phyloP scores from a whole-genome alignment of 2,329 filamentous ascomycete genomes.

The Tothia fuscella region DNA sequence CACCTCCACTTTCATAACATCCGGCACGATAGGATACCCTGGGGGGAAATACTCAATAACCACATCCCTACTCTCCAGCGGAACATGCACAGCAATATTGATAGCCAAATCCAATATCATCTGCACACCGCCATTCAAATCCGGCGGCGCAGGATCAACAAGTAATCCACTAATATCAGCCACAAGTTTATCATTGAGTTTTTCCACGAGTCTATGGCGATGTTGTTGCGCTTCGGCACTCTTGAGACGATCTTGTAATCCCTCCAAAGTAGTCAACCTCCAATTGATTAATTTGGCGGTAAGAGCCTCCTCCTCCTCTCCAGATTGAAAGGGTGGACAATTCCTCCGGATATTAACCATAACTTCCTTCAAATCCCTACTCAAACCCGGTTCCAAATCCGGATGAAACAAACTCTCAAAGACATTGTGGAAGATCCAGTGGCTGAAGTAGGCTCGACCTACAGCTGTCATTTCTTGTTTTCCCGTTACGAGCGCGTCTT shows the following conservation, averaged over 20 bases:
- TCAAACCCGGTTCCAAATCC: slow-evolving; percentile 63
- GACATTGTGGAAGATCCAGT: slow-evolving; percentile 83
- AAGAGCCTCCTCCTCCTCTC: slow-evolving; percentile 81
- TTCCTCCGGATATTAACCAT: slow-evolving; percentile 60
- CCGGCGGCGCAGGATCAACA: slow-evolving; percentile 61
- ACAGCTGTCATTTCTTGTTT: slow-evolving; percentile 98
- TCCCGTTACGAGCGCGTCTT: slow-evolving; percentile 72
- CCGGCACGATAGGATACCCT: slow-evolving; percentile 54
- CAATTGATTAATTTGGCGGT: slow-evolving; percentile 81
- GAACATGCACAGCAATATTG: slow-evolving; percentile 73
- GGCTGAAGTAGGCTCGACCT: slow-evolving; percentile 75
- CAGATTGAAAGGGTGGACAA: slow-evolving; percentile 59
- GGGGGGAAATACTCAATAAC: slow-evolving; percentile 76
- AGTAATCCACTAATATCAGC: slow-evolving; percentile 62
- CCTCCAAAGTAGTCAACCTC: slow-evolving; percentile 87
- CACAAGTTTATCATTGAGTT: slow-evolving; percentile 57
- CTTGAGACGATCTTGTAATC: slow-evolving; percentile 60
- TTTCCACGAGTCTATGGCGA: slow-evolving; percentile 43
- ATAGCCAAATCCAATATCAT: slow-evolving; percentile 92
- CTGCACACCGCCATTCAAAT: slow-evolving; percentile 74
- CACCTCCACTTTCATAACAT: slow-evolving; percentile 75
- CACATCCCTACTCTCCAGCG: slow-evolving; percentile 83
- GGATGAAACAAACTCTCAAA: slow-evolving; percentile 92
- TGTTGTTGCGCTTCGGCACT: slow-evolving; percentile 54
- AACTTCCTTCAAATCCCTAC: slow-evolving; percentile 68